phyloP scores from a whole-genome alignment of 345 rosid species.

The Mangifera indica region DNA sequence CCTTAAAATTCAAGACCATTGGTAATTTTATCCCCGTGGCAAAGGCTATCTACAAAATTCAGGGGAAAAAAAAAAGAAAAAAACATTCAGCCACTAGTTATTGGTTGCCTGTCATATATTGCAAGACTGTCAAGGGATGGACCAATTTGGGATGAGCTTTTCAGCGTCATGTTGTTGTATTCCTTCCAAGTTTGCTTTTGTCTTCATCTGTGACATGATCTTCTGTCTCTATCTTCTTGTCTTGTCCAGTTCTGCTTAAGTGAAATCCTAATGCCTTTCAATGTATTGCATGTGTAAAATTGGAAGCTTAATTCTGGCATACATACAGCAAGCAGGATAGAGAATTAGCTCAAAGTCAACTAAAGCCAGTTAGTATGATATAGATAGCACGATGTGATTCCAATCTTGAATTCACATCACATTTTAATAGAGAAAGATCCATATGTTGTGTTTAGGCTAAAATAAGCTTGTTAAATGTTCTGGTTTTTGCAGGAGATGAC shows the following conservation, averaged over 20 bases:
- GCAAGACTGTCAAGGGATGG: constrained; percentile 12
- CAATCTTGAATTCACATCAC: too few relatives aligned
- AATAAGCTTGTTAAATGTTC: constrained; percentile 20
- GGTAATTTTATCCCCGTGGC: constrained; percentile 19
- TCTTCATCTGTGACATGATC: constrained; percentile 30
- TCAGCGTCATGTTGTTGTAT: constrained; percentile 22
- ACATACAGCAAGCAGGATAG: neutral
- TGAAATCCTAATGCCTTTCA: constrained; percentile 11
- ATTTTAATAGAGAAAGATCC: neutral
- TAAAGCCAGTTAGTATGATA: constrained; percentile 3
- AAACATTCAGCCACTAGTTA: constrained; percentile 8
- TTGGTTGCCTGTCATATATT: constrained; percentile 21
- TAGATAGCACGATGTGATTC: neutral
- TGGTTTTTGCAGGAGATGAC: constrained; percentile 77
- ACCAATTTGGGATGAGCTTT: constrained; percentile 23
- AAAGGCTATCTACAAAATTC: constrained; percentile 11
- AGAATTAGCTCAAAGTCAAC: constrained; percentile 6
- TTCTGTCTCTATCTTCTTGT: constrained; percentile 21
- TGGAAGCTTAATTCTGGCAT: neutral
- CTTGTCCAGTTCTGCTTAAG: constrained; percentile 20
- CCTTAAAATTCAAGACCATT: constrained; percentile 16
- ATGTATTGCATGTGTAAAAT: neutral
- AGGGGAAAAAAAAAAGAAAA: neutral
- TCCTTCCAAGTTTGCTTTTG: constrained; percentile 22
- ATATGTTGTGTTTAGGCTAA: constrained; percentile 10